Percentiles rank a stretch among this genome's conserved stretches.
phyloP scores from a whole-genome alignment of 257 asterid genomes.

The Solanum stenotomum region DNA sequence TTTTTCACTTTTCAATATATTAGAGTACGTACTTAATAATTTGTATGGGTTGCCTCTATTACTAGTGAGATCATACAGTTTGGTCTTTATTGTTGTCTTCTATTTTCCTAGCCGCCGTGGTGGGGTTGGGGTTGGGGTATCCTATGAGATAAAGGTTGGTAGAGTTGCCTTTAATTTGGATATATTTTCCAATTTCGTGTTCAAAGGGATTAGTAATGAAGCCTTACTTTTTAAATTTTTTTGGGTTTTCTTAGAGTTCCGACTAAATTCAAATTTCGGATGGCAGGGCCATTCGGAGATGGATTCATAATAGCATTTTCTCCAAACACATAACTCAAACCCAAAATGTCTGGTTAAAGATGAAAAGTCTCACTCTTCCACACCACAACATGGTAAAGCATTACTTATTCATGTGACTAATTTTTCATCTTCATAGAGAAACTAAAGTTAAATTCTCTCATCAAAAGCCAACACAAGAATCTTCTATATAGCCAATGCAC shows the following conservation, averaged over 20 bases:
- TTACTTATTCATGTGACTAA: background rate
- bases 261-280: too few relatives aligned
- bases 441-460: background rate
- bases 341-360: rapidly evolving
- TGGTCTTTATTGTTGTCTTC: background rate
- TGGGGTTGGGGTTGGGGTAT: background rate
- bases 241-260: too few relatives aligned
- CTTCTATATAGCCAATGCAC: background rate
- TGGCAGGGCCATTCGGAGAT: rapidly evolving
- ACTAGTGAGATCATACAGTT: background rate
- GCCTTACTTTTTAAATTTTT: background rate
- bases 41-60: background rate
- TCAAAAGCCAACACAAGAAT: background rate
- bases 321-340: too few relatives aligned
- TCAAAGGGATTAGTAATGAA: background rate
- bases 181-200: background rate
- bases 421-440: background rate
- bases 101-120: background rate
- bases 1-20: background rate
- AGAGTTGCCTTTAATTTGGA: background rate
- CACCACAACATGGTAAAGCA: too few relatives aligned
- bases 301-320: rapidly evolving
- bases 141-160: background rate
- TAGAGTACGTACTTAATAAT: background rate
- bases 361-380: too few relatives aligned